Percentiles rank a stretch among this genome's conserved stretches.
Evolutionary conservation across 345 rosid species (phyloP).

Genomic region (Hibiscus tridactylites): DNA sequence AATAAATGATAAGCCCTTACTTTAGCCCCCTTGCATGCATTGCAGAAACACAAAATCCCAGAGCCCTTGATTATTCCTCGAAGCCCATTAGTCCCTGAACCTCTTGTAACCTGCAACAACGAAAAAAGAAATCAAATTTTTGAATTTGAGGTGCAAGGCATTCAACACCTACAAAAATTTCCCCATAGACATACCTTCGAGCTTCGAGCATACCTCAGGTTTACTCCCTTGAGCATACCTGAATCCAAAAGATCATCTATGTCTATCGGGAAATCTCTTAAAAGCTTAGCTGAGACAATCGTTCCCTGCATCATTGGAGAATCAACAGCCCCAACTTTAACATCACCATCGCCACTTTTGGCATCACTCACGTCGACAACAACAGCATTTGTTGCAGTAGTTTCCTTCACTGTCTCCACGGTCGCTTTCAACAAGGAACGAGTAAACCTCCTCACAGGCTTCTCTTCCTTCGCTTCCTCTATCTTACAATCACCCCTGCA

Average conservation of each 20-base stretch:
- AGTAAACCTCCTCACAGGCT: conserved; percentile 44
- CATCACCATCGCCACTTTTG: conserved; percentile 13
- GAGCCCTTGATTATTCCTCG: conserved; percentile 56
- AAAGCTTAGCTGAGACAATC: conserved; percentile 28
- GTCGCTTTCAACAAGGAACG: conserved; percentile 37
- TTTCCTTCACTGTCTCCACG: conserved; percentile 17
- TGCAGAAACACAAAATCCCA: conserved; percentile 71
- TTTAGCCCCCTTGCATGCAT: conserved; percentile 46
- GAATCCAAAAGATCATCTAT: conserved; percentile 61
- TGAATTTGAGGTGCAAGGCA: neutral
- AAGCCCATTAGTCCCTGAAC: conserved; percentile 39
- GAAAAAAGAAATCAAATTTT: neutral
- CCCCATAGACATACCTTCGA: conserved; percentile 39
- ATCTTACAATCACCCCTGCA: conserved; percentile 13
- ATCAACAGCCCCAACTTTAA: neutral
- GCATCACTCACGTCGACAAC: neutral
- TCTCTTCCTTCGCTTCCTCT: conserved; percentile 16
- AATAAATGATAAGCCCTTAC: conserved; percentile 32
- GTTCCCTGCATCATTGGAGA: conserved; percentile 27
- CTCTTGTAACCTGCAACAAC: conserved; percentile 30
- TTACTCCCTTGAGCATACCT: conserved; percentile 66
- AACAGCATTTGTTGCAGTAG: neutral
- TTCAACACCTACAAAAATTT: neutral
- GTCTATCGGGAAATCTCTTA: conserved; percentile 40
- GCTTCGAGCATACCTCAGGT: conserved; percentile 52